Conservation (phyloP, 1,284 basidiomycete species). For the Cystobasidium sp. region DNA sequence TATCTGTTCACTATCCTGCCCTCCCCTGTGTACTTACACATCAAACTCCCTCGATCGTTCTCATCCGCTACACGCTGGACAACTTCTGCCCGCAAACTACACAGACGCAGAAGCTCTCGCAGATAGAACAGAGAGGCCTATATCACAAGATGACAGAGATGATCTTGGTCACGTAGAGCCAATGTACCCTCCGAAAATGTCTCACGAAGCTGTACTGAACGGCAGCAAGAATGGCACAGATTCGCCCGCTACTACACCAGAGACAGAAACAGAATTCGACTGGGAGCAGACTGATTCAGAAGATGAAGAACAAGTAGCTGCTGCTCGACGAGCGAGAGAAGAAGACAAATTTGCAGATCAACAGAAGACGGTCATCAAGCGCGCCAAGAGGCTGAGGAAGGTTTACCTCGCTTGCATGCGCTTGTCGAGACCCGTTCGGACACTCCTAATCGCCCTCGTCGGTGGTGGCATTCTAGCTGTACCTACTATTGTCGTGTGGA, state of each 20-base stretch:
- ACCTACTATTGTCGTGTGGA: constrained; percentile 69
- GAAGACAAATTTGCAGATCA: constrained; percentile 32
- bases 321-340: constrained; percentile 30
- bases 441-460: constrained; percentile 59
- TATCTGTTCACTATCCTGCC: background rate
- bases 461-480: constrained; percentile 69
- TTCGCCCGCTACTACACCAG: constrained; percentile 31
- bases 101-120: constrained; percentile 42
- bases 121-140: background rate
- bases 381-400: constrained; percentile 39
- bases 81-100: background rate
- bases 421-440: constrained; percentile 42
- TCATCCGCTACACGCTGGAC: background rate
- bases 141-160: constrained; percentile 19
- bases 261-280: constrained; percentile 40
- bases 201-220: background rate
- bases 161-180: constrained; percentile 21
- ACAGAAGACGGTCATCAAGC: constrained; percentile 24
- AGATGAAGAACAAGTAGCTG: constrained; percentile 39
- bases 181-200: constrained; percentile 34
- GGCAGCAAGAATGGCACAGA: constrained; percentile 1
- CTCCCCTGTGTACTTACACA: background rate
- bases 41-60: constrained; percentile 3
- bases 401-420: constrained; percentile 43
- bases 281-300: constrained; percentile 43